These are phyloP conservation scores for Protomyces lactucae-debilis DNA, from an alignment of 1,139 yeast species.

Conservation along the genomic window DNA sequence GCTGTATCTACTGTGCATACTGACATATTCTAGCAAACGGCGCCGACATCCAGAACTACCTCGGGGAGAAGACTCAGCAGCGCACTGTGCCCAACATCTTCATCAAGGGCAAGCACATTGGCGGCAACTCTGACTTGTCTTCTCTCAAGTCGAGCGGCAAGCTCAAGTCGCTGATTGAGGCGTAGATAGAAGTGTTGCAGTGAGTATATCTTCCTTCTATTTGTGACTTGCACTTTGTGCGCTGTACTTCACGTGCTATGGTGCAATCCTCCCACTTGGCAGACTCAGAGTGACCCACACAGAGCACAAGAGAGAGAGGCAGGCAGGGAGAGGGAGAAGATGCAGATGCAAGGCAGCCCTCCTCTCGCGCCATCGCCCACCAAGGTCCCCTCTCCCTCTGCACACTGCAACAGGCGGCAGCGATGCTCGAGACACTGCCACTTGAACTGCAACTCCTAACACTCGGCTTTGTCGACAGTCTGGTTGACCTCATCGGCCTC, in stretches of 20 bases:
- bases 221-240: no score
- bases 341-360: not conserved
- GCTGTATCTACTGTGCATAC: no score
- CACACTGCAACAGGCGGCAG: not conserved
- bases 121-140: conserved; percentile 84
- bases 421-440: not conserved
- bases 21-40: conserved; percentile 40
- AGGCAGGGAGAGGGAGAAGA: not conserved
- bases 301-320: no score
- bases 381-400: not conserved
- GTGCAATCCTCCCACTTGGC: not conserved
- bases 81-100: conserved; percentile 90
- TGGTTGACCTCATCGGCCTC: not conserved
- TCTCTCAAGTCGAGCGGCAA: conserved; percentile 47
- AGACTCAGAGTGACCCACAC: no score
- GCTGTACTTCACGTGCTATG: not conserved
- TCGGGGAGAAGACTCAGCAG: conserved; percentile 76
- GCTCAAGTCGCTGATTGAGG: conserved; percentile 40
- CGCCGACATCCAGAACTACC: conserved; percentile 68
- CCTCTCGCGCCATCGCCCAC: not conserved
- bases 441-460: not conserved
- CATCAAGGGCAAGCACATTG: conserved; percentile 86
- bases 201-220: no score
- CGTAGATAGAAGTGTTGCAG: not conserved
- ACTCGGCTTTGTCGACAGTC: not conserved